Evolutionary conservation across 148 eudicot genomes (phyloP), one percentile per base, ranked within the genome.

Genomic region (Oxyria digyna): DNA sequence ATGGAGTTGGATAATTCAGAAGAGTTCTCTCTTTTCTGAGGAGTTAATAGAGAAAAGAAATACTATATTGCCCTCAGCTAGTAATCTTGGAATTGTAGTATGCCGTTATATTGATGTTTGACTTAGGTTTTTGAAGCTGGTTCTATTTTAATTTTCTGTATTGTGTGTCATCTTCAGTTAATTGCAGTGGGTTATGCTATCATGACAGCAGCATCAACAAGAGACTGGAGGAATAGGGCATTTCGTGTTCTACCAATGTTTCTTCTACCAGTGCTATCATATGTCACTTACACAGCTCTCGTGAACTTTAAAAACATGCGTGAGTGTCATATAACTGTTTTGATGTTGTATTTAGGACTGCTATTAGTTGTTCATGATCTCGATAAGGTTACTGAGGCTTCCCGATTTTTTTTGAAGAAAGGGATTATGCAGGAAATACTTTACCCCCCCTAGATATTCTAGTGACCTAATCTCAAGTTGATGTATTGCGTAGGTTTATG

Each of bases 121-220:
- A 42, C 32, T 27, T 1, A 9, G 18, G 2, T 68, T n/a, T 45
- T 67, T 59, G 37, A 29, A 31, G 18, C 69, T 67, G 45, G 33
- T 33, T 67, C 43, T 67, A 26, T 15, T 11, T 26, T 11, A 3
- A 13, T 55, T n/a, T 14, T 0, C 38, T 59, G 1, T 43, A 42
- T 43, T 27, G 23, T 67, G 42, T 69, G 62, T 68, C 43, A 75
- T 24, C 69, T 72, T 66, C 86, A 93, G 98, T 57, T 87, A 66
- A 70, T 85, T 83, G 98, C 98, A 21, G 95, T 89, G 78, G 84
- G 77, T 72, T 89, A 84, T 84, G 98, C 98, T 68, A 84, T 93
- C 68, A 78, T 86, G 85, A 86, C 91, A 46, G 83, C 96, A 59
- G 81, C 94, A 79, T 74, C 89, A 29, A 57, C 84, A 24, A 79